These are phyloP conservation scores for Tetrapisispora fleetii DNA, from an alignment of 805 yeast genomes.

Conservation along the genomic window DNA sequence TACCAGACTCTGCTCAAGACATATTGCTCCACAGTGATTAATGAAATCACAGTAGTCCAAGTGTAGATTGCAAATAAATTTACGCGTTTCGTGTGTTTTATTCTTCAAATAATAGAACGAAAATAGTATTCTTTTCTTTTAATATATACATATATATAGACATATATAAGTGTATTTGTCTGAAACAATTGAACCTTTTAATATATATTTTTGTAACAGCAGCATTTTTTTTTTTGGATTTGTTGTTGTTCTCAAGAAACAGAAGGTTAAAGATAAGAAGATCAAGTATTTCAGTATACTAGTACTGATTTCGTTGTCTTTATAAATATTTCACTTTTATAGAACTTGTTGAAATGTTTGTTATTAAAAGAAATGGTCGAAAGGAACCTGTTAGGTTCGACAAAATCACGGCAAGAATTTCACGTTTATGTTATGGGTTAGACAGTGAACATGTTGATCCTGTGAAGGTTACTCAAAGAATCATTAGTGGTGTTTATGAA, in stretches of 20 bases:
- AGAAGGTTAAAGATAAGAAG: neutral
- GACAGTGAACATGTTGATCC: constrained; percentile 84
- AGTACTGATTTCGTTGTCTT: neutral
- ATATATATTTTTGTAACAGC: too few relatives aligned
- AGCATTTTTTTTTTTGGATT: too few relatives aligned
- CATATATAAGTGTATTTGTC: too few relatives aligned
- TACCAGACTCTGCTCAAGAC: too few relatives aligned
- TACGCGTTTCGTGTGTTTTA: constrained; percentile 1
- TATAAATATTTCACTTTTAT: too few relatives aligned
- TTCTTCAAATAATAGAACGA: neutral
- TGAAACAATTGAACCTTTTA: too few relatives aligned
- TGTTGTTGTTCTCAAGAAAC: too few relatives aligned
- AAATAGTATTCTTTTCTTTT: neutral
- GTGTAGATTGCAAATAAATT: neutral
- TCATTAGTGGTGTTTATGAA: constrained; percentile 70
- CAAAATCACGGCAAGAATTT: constrained; percentile 87
- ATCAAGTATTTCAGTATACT: neutral
- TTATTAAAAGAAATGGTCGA: constrained; percentile 84
- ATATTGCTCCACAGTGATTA: too few relatives aligned
- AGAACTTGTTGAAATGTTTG: constrained; percentile 46
- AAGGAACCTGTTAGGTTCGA: constrained; percentile 90
- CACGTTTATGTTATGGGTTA: constrained; percentile 85
- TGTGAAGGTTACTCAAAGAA: constrained; percentile 82
- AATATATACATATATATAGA: neutral
- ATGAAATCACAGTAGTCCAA: too few relatives aligned